Base-by-base conservation (phyloP, 2,329 filamentous ascomycete genomes). In the Coniochaeta prunicola region DNA sequence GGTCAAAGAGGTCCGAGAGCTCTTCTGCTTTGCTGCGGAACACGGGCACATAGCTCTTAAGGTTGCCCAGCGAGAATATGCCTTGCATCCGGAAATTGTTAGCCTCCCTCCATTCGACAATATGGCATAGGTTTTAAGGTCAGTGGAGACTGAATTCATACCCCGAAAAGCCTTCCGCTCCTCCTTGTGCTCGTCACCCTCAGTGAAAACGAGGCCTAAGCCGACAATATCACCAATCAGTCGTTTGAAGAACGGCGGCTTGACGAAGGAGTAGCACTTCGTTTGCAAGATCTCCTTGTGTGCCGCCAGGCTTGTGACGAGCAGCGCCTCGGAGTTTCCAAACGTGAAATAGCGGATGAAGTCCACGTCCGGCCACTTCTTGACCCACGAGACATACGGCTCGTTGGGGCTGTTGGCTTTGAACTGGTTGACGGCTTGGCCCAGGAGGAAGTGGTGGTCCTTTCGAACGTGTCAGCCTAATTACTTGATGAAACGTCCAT, bases 11-110 rank as follows among this genome's bases (percentile, higher is more conserved):
- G n/a, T 59, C 60, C 6, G 59, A 57, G 26, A 76, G 66, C 54
- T 71, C 66, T 10, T 66, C 62, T 3, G 68, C 70, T 59, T 77
- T 75, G 34, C 60, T 59, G 42, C 71, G 65, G 53, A 77, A 69
- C 2, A 68, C 53, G 5, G 73, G 71, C 10, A 72, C 67, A 13
- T 76, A 65, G 24, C 67, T 66, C 15, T 69, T 69, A 24, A 73
- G 64, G 26, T 71, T 71, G 1, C 64, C 57, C 6, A 66, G 53
- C 0, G 69, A 68, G 58, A 77, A 76, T 2, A 66, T 64, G 9
- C 67, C 65, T 66, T n/a, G 4, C 36, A 12, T 15, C 15, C 5
- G 10, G 34, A 36, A 59, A 60, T 55, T 50, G 57, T 67, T 13
- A 77, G 61, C 57, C 71, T 62, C n/a, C 67, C 70, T 8, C 7